Conservation (phyloP, 2,329 filamentous ascomycete species). For the Verticillium klebahnii region DNA sequence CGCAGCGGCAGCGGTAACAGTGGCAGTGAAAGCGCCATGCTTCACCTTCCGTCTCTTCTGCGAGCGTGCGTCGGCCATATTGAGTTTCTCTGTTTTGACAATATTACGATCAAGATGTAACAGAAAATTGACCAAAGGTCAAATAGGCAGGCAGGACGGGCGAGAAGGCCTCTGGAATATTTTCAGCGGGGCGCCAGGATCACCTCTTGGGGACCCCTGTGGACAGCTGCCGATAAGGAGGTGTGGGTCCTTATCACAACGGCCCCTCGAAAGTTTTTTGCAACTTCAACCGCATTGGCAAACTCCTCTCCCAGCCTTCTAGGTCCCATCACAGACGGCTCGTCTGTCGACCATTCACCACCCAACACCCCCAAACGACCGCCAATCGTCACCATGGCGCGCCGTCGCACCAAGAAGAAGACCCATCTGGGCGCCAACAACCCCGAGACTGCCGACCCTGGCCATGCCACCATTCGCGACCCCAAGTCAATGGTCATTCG, state of each 20-base stretch:
- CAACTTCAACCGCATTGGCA: neutral
- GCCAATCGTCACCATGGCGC: slow-evolving; percentile 58
- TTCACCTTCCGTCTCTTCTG: neutral
- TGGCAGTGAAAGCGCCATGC: neutral
- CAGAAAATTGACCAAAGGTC: neutral
- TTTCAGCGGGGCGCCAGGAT: neutral
- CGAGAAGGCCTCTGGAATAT: neutral
- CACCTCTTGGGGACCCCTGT: neutral
- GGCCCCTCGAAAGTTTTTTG: slow-evolving; percentile 12
- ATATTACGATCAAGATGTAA: neutral
- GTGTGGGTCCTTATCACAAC: neutral
- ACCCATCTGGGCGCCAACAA: slow-evolving; percentile 71
- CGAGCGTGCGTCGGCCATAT: neutral
- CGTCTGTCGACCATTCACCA: slow-evolving; percentile 10
- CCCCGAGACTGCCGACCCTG: slow-evolving; percentile 46
- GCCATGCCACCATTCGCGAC: slow-evolving; percentile 60
- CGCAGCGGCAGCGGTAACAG: neutral
- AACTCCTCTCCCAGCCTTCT: neutral
- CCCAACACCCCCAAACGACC: slow-evolving; percentile 4
- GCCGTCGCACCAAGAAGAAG: slow-evolving; percentile 78
- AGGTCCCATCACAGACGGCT: slow-evolving; percentile 1
- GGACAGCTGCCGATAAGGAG: slow-evolving; percentile 5
- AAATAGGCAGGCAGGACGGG: neutral
- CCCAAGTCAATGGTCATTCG: slow-evolving; percentile 99
- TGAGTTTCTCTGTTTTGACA: neutral